Base-by-base conservation (phyloP, 257 asterid species). In the Solanum pimpinellifolium region DNA sequence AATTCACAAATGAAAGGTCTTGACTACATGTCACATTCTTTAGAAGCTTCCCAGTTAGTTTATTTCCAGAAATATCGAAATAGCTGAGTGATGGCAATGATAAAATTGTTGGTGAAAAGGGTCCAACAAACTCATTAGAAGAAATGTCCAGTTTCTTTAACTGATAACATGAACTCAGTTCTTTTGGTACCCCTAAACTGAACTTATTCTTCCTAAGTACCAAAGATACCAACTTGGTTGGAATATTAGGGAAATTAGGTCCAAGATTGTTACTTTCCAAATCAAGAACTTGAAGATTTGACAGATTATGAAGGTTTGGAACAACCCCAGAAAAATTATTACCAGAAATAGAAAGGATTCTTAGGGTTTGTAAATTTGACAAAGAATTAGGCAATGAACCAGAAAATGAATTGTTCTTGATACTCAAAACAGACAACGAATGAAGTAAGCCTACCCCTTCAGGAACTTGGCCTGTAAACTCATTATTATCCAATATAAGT, bases 231-330 rank as follows among this genome's bases (percentile, higher is more conserved):
- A 94, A 59, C 88, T 92, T 93, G 47, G 18, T 89, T 1, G 99
- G 95, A 85, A 93, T 13, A 88, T 37, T 85, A 49, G 98, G 98
- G 86, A 94, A 92, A 31, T 87, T 83, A 65, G 99, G 98, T 21
- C 99, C 98, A 83, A 96, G 87, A 88, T 87, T 75, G 87, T 96
- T 96, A 87, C 87, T 56, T 84, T 86, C 94, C 42, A 96, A 85
- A 91, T 94, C 98, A 92, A 95, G 93, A 89, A 93, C 93, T 86
- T 96, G 99, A 33, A 96, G 94, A 85, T 93, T 96, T 46, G 91
- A 88, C 90, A 96, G 85, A 20, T 85, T 89, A 6, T 87, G 89
- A 66, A 96, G 89, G 47, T 62, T 83, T 59, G 94, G 91, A 20
- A 94, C 91, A 62, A 88, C 92, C 85, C 97, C 98, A 16, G 96